These are phyloP conservation scores for Solanum verrucosum DNA, from an alignment of 257 asterid species.

Conservation along the genomic window DNA sequence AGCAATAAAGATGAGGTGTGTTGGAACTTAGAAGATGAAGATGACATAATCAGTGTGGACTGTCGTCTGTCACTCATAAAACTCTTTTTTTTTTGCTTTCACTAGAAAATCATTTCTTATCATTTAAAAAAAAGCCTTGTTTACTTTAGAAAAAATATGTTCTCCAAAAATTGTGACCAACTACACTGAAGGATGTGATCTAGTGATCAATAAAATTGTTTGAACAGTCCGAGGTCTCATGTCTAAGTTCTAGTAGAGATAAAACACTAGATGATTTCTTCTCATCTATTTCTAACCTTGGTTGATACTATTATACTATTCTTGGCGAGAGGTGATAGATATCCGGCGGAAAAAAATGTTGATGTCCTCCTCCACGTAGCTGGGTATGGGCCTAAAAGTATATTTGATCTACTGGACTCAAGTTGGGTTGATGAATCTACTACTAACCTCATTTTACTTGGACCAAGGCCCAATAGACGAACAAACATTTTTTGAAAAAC, in stretches of 20 bases:
- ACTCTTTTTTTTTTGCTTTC: neutral
- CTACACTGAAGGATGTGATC: no score
- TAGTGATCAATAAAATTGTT: neutral
- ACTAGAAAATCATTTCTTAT: no score
- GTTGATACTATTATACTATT: neutral
- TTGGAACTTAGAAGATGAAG: neutral
- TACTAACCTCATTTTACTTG: neutral
- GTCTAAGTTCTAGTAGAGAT: no score
- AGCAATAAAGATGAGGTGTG: neutral
- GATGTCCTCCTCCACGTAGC: neutral
- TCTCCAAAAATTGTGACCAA: neutral
- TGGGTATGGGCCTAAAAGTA: neutral
- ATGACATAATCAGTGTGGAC: neutral
- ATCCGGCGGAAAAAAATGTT: no score
- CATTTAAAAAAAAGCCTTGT: no score
- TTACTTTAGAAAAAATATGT: neutral
- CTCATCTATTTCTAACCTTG: no score
- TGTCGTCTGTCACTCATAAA: neutral
- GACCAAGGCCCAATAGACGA: neutral
- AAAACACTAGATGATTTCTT: no score
- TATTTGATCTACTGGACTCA: neutral
- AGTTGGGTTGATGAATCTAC: neutral
- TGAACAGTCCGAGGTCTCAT: neutral
- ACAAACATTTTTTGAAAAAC: neutral
- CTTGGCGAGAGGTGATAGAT: no score